phyloP scores from a whole-genome alignment of 257 asterid species.

The Scutellaria galericulata region DNA sequence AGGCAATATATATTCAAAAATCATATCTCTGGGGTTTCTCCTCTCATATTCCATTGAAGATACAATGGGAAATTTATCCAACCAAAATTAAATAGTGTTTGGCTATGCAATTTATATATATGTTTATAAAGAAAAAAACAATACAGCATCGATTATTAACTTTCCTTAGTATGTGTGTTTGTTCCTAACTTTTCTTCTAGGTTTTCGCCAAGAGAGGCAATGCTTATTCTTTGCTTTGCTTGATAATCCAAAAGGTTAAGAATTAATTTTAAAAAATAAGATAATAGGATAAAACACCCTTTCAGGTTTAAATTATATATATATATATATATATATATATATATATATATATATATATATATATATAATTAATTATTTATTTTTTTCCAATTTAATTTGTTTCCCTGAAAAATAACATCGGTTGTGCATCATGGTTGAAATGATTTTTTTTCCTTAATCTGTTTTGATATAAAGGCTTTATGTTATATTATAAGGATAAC shows the following conservation, averaged over 20 bases:
- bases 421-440: too few relatives aligned
- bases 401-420: too few relatives aligned
- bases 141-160: background rate
- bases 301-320: background rate
- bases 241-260: background rate
- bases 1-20: slow-evolving; percentile 31
- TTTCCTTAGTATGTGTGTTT: background rate
- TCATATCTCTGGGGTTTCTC: slow-evolving; percentile 28
- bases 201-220: background rate
- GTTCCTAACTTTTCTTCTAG: slow-evolving; percentile 36
- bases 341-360: background rate
- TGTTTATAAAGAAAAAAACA: background rate
- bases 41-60: slow-evolving; percentile 7
- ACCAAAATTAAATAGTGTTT: slow-evolving; percentile 14
- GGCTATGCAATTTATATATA: background rate
- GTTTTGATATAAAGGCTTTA: too few relatives aligned
- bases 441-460: too few relatives aligned
- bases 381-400: too few relatives aligned
- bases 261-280: background rate
- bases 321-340: too few relatives aligned
- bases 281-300: background rate
- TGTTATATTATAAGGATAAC: too few relatives aligned
- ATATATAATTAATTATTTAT: background rate
- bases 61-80: background rate
- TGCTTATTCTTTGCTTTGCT: slow-evolving; percentile 37